Percentiles rank a stretch among this genome's conserved stretches.
Conservation (phyloP, 1,284 basidiomycete species). For the Ganoderma lucidum region DNA sequence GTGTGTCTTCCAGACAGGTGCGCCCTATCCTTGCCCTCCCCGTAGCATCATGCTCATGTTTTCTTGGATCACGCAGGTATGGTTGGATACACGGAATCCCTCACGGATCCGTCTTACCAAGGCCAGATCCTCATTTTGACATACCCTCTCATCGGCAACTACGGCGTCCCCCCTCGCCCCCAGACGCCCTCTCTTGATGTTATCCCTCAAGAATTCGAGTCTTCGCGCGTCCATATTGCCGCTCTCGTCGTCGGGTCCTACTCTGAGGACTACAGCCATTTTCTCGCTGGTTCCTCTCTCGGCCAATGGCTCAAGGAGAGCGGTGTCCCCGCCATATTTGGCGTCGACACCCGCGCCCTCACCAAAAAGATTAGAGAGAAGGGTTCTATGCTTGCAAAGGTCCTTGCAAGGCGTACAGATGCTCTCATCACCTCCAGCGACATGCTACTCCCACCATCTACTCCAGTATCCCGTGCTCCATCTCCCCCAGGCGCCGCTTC, state of each 20-base stretch:
- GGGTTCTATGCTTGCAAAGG: slow-evolving; percentile 90
- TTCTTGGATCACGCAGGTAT: slow-evolving; percentile 69
- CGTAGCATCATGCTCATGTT: slow-evolving; percentile 2
- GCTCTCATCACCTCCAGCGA: slow-evolving; percentile 30
- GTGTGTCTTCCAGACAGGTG: slow-evolving; percentile 99
- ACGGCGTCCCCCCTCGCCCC: slow-evolving; percentile 92
- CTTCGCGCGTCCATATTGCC: slow-evolving; percentile 92
- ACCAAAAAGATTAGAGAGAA: slow-evolving; percentile 97
- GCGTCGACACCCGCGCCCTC: slow-evolving; percentile 96
- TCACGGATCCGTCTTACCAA: slow-evolving; percentile 99
- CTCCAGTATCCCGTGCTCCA: slow-evolving; percentile 58
- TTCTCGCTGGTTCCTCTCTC: slow-evolving; percentile 89
- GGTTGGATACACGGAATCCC: slow-evolving; percentile 98
- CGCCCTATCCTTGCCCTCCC: slow-evolving; percentile 23
- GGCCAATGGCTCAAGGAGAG: slow-evolving; percentile 97
- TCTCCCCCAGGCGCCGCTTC: slow-evolving; percentile 53
- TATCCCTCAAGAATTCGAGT: slow-evolving; percentile 90
- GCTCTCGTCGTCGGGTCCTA: slow-evolving; percentile 96
- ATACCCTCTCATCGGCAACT: slow-evolving; percentile 97
- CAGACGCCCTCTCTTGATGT: slow-evolving; percentile 59
- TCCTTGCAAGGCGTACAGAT: slow-evolving; percentile 70
- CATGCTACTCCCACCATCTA: slow-evolving; percentile 41
- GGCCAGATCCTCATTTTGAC: slow-evolving; percentile 98
- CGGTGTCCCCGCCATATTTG: slow-evolving; percentile 94
- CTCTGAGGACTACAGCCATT: slow-evolving; percentile 95